These are phyloP conservation scores for Yamadazyma triangularis DNA, from an alignment of 1,139 yeast genomes.

Conservation along the genomic window DNA sequence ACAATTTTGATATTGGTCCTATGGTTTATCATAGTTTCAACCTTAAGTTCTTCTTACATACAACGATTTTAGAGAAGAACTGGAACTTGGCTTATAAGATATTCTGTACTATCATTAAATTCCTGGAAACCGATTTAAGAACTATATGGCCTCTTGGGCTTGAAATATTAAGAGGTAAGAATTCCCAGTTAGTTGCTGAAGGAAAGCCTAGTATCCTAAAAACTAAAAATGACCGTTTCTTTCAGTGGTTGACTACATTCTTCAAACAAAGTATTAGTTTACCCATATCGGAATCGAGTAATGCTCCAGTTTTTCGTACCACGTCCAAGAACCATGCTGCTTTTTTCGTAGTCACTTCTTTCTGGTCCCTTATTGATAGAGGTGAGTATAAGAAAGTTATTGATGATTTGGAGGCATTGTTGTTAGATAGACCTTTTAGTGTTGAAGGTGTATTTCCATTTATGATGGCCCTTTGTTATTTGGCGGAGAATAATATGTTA, in stretches of 20 bases:
- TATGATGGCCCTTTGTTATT: slow-evolving; percentile 24
- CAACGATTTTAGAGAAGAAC: slow-evolving; percentile 38
- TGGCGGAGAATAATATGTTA: slow-evolving; percentile 16
- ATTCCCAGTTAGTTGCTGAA: too few relatives aligned
- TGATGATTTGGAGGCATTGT: slow-evolving; percentile 32
- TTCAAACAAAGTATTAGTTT: slow-evolving; percentile 13
- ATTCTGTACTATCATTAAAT: slow-evolving; percentile 45
- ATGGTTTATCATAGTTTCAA: slow-evolving; percentile 27
- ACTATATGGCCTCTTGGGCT: slow-evolving; percentile 60
- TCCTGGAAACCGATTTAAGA: slow-evolving; percentile 47
- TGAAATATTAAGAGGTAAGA: slow-evolving; percentile 20
- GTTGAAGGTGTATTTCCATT: slow-evolving; percentile 40
- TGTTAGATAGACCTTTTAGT: slow-evolving; percentile 43
- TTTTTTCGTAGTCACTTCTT: slow-evolving; percentile 27
- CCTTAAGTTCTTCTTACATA: slow-evolving; percentile 29
- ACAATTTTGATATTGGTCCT: not conserved
- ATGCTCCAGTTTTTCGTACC: slow-evolving; percentile 38
- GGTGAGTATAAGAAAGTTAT: slow-evolving; percentile 22
- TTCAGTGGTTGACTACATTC: slow-evolving; percentile 31
- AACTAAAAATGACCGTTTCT: slow-evolving; percentile 25
- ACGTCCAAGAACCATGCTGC: slow-evolving; percentile 37
- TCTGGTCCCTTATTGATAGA: slow-evolving; percentile 31
- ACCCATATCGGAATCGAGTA: slow-evolving; percentile 6
- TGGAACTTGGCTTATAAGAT: slow-evolving; percentile 53
- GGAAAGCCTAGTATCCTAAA: slow-evolving; percentile 9